phyloP scores from a whole-genome alignment of 75 land plant species.

The Azolla pinnata region DNA sequence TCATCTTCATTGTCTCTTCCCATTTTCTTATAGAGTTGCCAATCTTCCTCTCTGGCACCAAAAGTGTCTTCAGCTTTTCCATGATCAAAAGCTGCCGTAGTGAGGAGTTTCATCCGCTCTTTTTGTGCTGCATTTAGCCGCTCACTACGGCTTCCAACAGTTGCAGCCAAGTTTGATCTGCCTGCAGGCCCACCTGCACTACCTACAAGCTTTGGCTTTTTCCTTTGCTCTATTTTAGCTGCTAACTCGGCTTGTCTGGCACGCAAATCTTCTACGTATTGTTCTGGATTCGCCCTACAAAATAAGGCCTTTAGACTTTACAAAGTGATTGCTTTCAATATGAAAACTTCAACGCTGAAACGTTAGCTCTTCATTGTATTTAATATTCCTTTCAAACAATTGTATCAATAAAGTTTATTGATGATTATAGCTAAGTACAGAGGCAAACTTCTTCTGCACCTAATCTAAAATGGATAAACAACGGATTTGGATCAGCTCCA shows the following conservation, averaged over 20 bases:
- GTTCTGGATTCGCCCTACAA: constrained; percentile 85
- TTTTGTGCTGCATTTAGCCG: constrained; percentile 79
- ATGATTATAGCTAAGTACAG: not conserved
- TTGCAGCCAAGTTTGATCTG: constrained; percentile 17
- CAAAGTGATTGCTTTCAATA: not conserved
- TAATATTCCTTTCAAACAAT: no score
- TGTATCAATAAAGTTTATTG: not conserved
- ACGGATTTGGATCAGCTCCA: no score
- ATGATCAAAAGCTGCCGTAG: constrained; percentile 94
- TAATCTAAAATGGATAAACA: not conserved
- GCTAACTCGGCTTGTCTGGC: constrained; percentile 57
- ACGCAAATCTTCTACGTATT: constrained; percentile 73
- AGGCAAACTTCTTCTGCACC: not conserved
- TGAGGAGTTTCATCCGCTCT: constrained; percentile 92
- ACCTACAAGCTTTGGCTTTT: constrained; percentile 61
- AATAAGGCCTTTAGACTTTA: not conserved
- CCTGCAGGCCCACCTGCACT: constrained; percentile 31
- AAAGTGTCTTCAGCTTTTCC: constrained; percentile 98
- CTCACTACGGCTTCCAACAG: constrained; percentile 81
- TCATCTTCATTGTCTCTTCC: constrained; percentile 88
- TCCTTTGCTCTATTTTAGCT: constrained; percentile 76
- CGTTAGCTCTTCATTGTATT: no score
- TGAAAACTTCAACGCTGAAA: no score
- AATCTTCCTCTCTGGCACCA: constrained; percentile 91
- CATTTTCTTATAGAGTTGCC: constrained; percentile 94